A percentile compares a stretch with the other conserved stretches of the same genome.
Conservation (phyloP, 1,284 basidiomycete genomes). For the Pascua sp. region DNA sequence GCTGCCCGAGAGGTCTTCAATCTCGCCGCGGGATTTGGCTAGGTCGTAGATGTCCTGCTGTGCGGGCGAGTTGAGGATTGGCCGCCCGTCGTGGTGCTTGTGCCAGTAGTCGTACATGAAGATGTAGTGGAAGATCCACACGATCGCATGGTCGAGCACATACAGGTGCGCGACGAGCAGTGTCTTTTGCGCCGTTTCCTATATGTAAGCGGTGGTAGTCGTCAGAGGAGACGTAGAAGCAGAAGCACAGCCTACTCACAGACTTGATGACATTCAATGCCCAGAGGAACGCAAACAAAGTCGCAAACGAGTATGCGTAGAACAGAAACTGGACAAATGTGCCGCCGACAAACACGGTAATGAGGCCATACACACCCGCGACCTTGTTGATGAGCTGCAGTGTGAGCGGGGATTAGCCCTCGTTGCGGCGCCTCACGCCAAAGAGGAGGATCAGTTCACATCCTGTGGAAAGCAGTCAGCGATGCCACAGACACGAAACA, state of each 20-base stretch:
- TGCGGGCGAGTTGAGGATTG: slow-evolving; percentile 73
- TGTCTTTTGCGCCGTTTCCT: slow-evolving; percentile 82
- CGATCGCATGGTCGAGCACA: slow-evolving; percentile 85
- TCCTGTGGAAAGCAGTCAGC: slow-evolving; percentile 33
- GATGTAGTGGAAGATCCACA: slow-evolving; percentile 85
- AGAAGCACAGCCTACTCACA: slow-evolving; percentile 53
- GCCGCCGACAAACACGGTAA: slow-evolving; percentile 83
- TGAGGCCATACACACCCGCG: slow-evolving; percentile 91
- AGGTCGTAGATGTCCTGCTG: slow-evolving; percentile 71
- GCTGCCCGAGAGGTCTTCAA: slow-evolving; percentile 17
- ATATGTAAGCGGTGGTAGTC: slow-evolving; percentile 11
- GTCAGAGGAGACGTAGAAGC: no score
- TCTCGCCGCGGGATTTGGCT: slow-evolving; percentile 43
- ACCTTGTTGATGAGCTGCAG: slow-evolving; percentile 90
- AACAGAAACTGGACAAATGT: slow-evolving; percentile 84
- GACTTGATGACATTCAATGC: slow-evolving; percentile 79
- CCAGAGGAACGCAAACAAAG: slow-evolving; percentile 78
- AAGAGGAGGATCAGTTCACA: slow-evolving; percentile 81
- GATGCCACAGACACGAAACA: no score
- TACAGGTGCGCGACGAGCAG: slow-evolving; percentile 91
- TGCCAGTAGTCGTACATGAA: slow-evolving; percentile 89
- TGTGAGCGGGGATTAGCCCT: background rate
- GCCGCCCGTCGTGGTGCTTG: slow-evolving; percentile 81
- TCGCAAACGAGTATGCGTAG: slow-evolving; percentile 87
- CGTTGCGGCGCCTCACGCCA: slow-evolving; percentile 57